These are phyloP conservation scores for Schoenoplectus triqueter DNA, from an alignment of 202 grass and related monocot genomes.

Conservation along the genomic window DNA sequence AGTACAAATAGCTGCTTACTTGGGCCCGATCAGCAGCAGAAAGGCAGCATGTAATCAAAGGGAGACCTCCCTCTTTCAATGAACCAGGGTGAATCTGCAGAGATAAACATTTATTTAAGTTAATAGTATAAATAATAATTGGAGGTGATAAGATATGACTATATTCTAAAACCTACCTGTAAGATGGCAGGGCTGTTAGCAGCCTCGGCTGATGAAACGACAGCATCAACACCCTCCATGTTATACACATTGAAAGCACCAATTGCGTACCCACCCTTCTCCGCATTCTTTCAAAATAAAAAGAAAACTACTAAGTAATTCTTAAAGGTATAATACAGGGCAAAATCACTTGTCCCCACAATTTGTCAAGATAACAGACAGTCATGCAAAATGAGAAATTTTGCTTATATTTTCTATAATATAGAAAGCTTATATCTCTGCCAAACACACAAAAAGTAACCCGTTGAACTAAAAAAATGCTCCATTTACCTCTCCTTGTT, in stretches of 20 bases:
- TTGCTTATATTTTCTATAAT: background rate
- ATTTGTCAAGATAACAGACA: slow-evolving; percentile 28
- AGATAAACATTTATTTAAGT: slow-evolving; percentile 31
- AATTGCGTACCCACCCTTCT: slow-evolving; percentile 83
- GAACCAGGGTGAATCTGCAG: slow-evolving; percentile 93
- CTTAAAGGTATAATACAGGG: no score
- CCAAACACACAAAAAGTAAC: slow-evolving; percentile 6
- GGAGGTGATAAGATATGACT: background rate
- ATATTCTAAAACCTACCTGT: slow-evolving; percentile 58
- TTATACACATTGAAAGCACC: slow-evolving; percentile 99
- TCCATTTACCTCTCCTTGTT: slow-evolving; percentile 14
- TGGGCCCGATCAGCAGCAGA: slow-evolving; percentile 74
- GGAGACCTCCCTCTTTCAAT: slow-evolving; percentile 78
- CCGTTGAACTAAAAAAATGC: slow-evolving; percentile 18
- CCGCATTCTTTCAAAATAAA: slow-evolving; percentile 65
- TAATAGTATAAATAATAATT: background rate
- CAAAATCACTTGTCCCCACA: background rate
- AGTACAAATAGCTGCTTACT: slow-evolving; percentile 47
- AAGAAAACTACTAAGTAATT: slow-evolving; percentile 23
- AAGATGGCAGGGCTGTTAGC: slow-evolving; percentile 68
- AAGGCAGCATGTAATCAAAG: slow-evolving; percentile 81
- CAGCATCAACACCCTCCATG: slow-evolving; percentile 89
- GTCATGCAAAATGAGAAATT: slow-evolving; percentile 10
- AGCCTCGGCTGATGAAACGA: slow-evolving; percentile 57
- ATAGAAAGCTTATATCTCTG: background rate